Evolutionary conservation across 441 rosid species (phyloP).

Genomic region (Melastoma candidum): DNA sequence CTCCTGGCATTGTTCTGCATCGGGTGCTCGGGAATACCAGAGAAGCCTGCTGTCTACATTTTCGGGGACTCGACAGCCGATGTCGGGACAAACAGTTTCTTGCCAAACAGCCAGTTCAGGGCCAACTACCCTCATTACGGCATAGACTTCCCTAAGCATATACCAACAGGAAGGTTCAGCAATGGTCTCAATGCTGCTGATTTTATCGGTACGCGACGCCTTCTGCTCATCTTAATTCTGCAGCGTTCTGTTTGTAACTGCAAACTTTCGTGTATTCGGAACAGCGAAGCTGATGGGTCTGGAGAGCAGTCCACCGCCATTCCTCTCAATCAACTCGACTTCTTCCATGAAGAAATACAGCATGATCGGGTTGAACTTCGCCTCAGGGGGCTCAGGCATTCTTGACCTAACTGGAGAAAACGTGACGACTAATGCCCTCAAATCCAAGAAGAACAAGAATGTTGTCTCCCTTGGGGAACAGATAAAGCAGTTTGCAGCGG

Average conservation of each 20-base stretch:
- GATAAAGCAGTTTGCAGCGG: conserved; percentile 22
- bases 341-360: conserved; percentile 15
- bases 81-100: conserved; percentile 37
- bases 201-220: conserved; percentile 30
- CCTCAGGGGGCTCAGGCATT: conserved; percentile 52
- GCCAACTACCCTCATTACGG: conserved; percentile 40
- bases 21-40: conserved; percentile 13
- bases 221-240: not conserved
- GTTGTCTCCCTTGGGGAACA: conserved; percentile 31
- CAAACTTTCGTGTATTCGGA: too few relatives aligned
- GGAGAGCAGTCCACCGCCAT: conserved; percentile 39
- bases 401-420: conserved; percentile 28
- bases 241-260: too few relatives aligned
- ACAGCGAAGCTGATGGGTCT: conserved; percentile 30
- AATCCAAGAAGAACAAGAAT: conserved; percentile 5
- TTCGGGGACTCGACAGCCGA: conserved; percentile 53
- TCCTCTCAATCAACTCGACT: conserved; percentile 21
- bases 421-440: not conserved
- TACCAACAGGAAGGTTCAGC: conserved; percentile 47
- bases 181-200: conserved; percentile 53
- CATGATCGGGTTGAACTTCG: conserved; percentile 37
- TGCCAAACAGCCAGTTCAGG: conserved; percentile 22
- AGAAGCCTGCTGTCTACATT: conserved; percentile 27
- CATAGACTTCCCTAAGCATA: conserved; percentile 35
- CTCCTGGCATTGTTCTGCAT: conserved; percentile 4